Evolutionary conservation across 768 basidiomycete genomes (phyloP).

Genomic region (Boletus rufocinnamomeus): DNA sequence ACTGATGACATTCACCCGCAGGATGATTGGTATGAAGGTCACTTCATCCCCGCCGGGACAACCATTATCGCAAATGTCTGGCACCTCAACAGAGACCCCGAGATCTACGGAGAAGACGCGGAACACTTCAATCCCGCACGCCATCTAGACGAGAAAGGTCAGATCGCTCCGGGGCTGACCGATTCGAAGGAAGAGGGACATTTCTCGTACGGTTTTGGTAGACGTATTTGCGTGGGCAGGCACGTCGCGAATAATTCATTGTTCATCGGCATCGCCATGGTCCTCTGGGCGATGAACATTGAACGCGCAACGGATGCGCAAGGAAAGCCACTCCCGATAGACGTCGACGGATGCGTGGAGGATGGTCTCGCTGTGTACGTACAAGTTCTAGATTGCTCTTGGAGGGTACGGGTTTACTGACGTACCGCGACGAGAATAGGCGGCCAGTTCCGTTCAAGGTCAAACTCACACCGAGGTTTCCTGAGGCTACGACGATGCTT

Average conservation of each 20-base stretch:
- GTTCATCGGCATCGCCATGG: slow-evolving; percentile 36
- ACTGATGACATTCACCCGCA: slow-evolving; percentile 6
- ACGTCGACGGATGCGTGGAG: slow-evolving; percentile 12
- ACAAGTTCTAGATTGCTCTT: neutral
- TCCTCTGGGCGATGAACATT: slow-evolving; percentile 31
- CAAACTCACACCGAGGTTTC: slow-evolving; percentile 6
- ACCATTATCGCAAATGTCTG: slow-evolving; percentile 15
- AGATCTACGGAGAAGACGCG: slow-evolving; percentile 48
- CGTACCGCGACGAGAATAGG: neutral
- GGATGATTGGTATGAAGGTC: slow-evolving; percentile 26
- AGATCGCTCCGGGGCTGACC: neutral
- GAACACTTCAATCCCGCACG: slow-evolving; percentile 43
- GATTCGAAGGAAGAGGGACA: slow-evolving; percentile 21
- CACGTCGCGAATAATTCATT: slow-evolving; percentile 37
- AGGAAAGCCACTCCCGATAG: slow-evolving; percentile 7
- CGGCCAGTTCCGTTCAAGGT: slow-evolving; percentile 7
- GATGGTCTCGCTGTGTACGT: slow-evolving; percentile 11
- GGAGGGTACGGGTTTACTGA: too few relatives aligned
- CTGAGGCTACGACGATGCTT: slow-evolving; percentile 8
- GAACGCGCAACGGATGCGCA: slow-evolving; percentile 3
- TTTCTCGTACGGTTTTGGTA: slow-evolving; percentile 10
- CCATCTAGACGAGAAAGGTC: slow-evolving; percentile 5
- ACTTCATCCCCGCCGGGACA: slow-evolving; percentile 27
- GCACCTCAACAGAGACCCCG: slow-evolving; percentile 40
- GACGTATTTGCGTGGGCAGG: slow-evolving; percentile 35